Conservation (phyloP, 306 rosid genomes). For the Dalbergia oliveri region DNA sequence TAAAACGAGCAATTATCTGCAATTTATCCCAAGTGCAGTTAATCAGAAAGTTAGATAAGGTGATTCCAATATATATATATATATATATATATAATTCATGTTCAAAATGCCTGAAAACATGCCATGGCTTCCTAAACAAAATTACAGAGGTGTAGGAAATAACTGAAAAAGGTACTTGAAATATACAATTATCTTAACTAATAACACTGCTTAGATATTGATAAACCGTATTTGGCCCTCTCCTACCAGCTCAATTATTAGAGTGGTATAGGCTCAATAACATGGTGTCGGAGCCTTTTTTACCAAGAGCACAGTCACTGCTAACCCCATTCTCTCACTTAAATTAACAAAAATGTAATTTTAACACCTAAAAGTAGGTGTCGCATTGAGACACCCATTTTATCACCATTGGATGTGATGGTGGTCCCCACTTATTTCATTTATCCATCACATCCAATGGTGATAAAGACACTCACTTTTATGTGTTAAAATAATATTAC, state of each 20-base stretch:
- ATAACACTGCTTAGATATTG: conserved; percentile 10
- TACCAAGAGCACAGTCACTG: conserved; percentile 1
- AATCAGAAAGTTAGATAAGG: conserved; percentile 39
- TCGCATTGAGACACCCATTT: too few species aligned
- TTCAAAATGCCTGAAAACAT: conserved; percentile 44
- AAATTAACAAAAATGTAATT: not conserved
- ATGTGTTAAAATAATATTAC: too few species aligned
- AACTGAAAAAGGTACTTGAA: conserved; percentile 27
- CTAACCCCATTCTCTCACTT: conserved; percentile 26
- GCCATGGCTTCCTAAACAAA: conserved; percentile 31
- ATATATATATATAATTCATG: too few species aligned
- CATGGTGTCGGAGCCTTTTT: conserved; percentile 28
- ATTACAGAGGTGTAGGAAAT: not conserved
- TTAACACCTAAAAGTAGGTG: too few species aligned
- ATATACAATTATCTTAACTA: conserved; percentile 17
- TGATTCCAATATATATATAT: not conserved
- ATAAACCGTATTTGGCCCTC: conserved; percentile 32
- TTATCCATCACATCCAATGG: too few species aligned
- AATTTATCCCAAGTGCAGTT: conserved; percentile 33
- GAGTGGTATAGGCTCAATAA: conserved; percentile 9
- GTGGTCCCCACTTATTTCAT: too few species aligned
- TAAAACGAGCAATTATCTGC: conserved; percentile 89
- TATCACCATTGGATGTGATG: too few species aligned
- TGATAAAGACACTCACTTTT: too few species aligned
- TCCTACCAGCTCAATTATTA: conserved; percentile 30